These are phyloP conservation scores for Chrysoporthe puriensis DNA, from an alignment of 2,329 filamentous ascomycete species.

Conservation along the genomic window DNA sequence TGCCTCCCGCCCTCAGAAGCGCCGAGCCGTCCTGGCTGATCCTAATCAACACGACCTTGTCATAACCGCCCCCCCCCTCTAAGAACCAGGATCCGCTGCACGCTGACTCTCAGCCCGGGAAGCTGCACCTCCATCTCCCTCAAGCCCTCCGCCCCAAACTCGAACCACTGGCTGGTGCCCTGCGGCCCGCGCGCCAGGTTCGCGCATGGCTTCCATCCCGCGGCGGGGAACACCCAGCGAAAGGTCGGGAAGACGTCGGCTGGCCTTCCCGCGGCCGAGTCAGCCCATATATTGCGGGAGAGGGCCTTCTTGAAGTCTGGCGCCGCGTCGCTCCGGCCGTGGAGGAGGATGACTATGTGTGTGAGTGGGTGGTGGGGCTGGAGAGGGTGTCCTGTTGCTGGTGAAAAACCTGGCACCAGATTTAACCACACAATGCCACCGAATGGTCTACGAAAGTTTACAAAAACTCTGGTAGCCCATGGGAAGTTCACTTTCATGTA, in stretches of 20 bases:
- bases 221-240: conserved; percentile 51
- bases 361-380: conserved; percentile 37
- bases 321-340: conserved; percentile 48
- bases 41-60: conserved; percentile 47
- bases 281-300: conserved; percentile 29
- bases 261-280: conserved; percentile 41
- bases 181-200: conserved; percentile 33
- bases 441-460: too few species aligned
- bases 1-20: conserved; percentile 42
- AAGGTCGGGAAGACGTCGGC: conserved; percentile 47
- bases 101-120: conserved; percentile 28
- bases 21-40: conserved; percentile 54
- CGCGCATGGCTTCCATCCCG: conserved; percentile 33
- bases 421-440: too few species aligned
- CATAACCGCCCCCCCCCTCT: too few species aligned
- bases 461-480: too few species aligned
- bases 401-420: too few species aligned
- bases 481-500: too few species aligned
- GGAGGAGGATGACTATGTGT: conserved; percentile 50
- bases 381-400: too few species aligned
- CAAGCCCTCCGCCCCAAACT: conserved; percentile 42
- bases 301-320: conserved; percentile 39
- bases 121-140: conserved; percentile 47
- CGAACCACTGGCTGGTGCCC: conserved; percentile 51
- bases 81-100: too few species aligned